These are phyloP conservation scores for Zelopaecilomyces penicillatus DNA, from an alignment of 2,329 filamentous ascomycete genomes.

Conservation along the genomic window DNA sequence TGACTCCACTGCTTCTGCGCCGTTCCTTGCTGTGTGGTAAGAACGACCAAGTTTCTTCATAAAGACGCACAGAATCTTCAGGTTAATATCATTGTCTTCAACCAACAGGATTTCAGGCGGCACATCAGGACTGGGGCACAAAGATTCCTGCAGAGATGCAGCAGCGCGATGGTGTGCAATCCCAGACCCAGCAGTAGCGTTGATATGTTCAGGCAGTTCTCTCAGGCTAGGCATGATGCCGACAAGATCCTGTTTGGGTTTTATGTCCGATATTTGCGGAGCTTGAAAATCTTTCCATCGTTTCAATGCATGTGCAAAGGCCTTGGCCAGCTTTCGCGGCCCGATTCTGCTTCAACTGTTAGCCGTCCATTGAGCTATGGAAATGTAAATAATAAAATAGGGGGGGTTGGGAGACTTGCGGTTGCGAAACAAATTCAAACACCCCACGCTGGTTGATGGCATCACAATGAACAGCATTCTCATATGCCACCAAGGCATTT, in stretches of 20 bases:
- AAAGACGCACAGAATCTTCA: constrained; percentile 20
- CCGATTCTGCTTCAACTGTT: constrained; percentile 18
- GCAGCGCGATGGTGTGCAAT: background rate
- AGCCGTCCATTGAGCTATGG: background rate
- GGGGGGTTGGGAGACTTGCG: constrained; percentile 16
- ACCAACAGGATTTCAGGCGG: constrained; percentile 9
- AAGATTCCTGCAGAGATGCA: background rate
- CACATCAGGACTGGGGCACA: background rate
- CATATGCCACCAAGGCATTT: constrained; percentile 22
- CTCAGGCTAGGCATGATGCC: too few relatives aligned
- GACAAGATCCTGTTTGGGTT: too few relatives aligned
- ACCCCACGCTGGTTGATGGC: constrained; percentile 12
- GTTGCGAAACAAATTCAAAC: constrained; percentile 30
- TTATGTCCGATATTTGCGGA: background rate
- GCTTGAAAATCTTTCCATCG: constrained; percentile 6
- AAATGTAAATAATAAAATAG: background rate
- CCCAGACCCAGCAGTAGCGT: too few relatives aligned
- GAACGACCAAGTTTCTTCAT: constrained; percentile 25
- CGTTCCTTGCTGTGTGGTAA: constrained; percentile 24
- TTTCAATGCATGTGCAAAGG: constrained; percentile 4
- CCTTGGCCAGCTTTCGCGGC: constrained; percentile 24
- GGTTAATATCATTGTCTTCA: constrained; percentile 10
- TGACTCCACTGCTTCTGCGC: constrained; percentile 24
- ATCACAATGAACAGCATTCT: constrained; percentile 9
- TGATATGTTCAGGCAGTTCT: too few relatives aligned